Evolutionary conservation across 768 basidiomycete genomes (phyloP).

Genomic region (Collybiopsis confluens): DNA sequence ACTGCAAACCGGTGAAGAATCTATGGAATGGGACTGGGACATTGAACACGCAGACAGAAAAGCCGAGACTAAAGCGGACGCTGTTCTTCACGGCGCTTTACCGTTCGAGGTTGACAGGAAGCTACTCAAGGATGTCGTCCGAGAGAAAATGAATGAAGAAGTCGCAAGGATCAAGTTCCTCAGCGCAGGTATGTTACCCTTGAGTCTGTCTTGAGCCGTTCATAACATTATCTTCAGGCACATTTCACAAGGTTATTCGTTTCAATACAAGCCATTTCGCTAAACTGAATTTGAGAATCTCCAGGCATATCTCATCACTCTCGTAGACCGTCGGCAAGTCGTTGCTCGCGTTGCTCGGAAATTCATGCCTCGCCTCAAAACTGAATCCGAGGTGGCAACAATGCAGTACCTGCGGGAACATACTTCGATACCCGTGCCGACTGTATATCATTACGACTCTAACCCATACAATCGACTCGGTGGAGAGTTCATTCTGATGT

Average conservation of each 20-base stretch:
- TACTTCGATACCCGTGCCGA: conserved; percentile 70
- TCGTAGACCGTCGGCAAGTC: conserved; percentile 55
- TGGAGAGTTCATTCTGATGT: conserved; percentile 85
- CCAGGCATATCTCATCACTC: conserved; percentile 74
- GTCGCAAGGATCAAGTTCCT: conserved; percentile 72
- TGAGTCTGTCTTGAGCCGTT: conserved; percentile 12
- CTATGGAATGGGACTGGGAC: conserved; percentile 66
- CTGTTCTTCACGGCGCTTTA: conserved; percentile 52
- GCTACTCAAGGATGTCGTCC: conserved; percentile 72
- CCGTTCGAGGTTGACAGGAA: conserved; percentile 76
- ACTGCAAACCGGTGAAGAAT: background rate
- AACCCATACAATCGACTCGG: conserved; percentile 84
- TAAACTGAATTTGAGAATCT: background rate
- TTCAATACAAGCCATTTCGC: background rate
- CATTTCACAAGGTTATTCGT: conserved; percentile 70
- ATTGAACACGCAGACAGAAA: conserved; percentile 67
- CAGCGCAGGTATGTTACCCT: conserved; percentile 57
- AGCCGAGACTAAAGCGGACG: conserved; percentile 60
- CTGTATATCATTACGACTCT: conserved; percentile 72
- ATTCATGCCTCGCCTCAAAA: conserved; percentile 85
- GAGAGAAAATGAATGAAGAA: conserved; percentile 60
- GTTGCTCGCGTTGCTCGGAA: conserved; percentile 80
- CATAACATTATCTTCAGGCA: conserved; percentile 43
- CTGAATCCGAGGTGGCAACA: conserved; percentile 83
- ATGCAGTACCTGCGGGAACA: conserved; percentile 73